phyloP scores from a whole-genome alignment of 2,329 filamentous ascomycete genomes.

The Botryotinia globosa region DNA sequence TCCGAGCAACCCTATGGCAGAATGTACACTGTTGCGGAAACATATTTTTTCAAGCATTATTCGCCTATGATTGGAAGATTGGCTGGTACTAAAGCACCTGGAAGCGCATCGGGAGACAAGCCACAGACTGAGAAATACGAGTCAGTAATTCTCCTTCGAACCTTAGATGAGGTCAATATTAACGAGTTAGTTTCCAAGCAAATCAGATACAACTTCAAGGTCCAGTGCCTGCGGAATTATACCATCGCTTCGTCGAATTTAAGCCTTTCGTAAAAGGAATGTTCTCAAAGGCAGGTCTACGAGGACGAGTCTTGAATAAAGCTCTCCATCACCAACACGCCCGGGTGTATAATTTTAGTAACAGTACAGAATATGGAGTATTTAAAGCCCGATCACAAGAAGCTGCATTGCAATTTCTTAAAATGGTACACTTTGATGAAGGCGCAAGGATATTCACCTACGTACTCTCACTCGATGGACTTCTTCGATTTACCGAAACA shows the following conservation, averaged over 20 bases:
- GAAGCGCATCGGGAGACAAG: slow-evolving; percentile 52
- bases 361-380: slow-evolving; percentile 67
- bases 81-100: slow-evolving; percentile 66
- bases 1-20: slow-evolving; percentile 67
- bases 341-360: slow-evolving; percentile 85
- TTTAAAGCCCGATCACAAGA: slow-evolving; percentile 66
- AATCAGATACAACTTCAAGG: slow-evolving; percentile 86
- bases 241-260: slow-evolving; percentile 93
- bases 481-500: slow-evolving; percentile 90
- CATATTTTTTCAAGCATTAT: slow-evolving; percentile 77
- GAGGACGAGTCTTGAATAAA: slow-evolving; percentile 77
- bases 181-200: slow-evolving; percentile 72
- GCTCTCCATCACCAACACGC: slow-evolving; percentile 87
- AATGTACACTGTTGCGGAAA: slow-evolving; percentile 76
- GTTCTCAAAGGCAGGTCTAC: slow-evolving; percentile 75
- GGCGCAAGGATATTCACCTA: slow-evolving; percentile 89
- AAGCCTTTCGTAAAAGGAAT: slow-evolving; percentile 84
- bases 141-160: slow-evolving; percentile 46
- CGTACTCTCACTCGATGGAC: slow-evolving; percentile 80
- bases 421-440: slow-evolving; percentile 81
- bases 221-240: slow-evolving; percentile 74
- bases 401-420: slow-evolving; percentile 76
- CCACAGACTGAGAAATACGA: slow-evolving; percentile 67
- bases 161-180: slow-evolving; percentile 14
- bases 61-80: slow-evolving; percentile 85